Base-by-base conservation (phyloP, 495 filamentous ascomycete genomes). In the Penicillium pulvis region DNA sequence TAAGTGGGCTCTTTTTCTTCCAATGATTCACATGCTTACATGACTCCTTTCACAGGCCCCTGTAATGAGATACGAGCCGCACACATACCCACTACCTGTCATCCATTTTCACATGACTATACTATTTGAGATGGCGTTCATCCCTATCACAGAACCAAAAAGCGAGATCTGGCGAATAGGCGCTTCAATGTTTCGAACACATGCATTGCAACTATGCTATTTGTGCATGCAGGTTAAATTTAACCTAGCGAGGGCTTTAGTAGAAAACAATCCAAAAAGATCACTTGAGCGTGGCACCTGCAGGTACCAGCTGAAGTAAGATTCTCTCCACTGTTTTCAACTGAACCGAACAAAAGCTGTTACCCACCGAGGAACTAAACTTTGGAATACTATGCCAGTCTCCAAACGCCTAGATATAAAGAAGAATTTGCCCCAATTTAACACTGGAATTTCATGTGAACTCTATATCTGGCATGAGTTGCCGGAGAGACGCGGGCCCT, bases 51-150 rank as follows among this genome's bases (percentile, higher is more conserved):
- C 39, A 41, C 42, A 78, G 75, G 69, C 75, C 75, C 33, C 60
- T 78, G 57, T 78, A 75, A 73, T 43, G 61, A 63, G 60, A 62
- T 33, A 68, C 55, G 67, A 68, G 55, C 55, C 54, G 55, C 65
- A 65, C 44, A 60, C 59, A 65, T 69, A 66, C 60, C 60, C 66
- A 56, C 16, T 30, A 49, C 9, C 26, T 49, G 30, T 11, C 46
- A 17, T 24, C 36, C 31, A 17, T 49, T 56, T 20, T 48, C 44
- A 23, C 20, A 64, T 59, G 31, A 53, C 53, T 42, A 62, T 62
- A 43, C 12, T 23, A 23, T 23, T 33, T 17, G 17, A 24, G 33
- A 47, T 28, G 35, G 51, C 11, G 10, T n/a, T 33, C 26, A 8
- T 30, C 46, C 11, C 4, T 30, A n/a, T 8, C 46, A 49, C 46